These are phyloP conservation scores for Diaporthe ilicicola DNA, from an alignment of 2,329 filamentous ascomycete species.

Conservation along the genomic window DNA sequence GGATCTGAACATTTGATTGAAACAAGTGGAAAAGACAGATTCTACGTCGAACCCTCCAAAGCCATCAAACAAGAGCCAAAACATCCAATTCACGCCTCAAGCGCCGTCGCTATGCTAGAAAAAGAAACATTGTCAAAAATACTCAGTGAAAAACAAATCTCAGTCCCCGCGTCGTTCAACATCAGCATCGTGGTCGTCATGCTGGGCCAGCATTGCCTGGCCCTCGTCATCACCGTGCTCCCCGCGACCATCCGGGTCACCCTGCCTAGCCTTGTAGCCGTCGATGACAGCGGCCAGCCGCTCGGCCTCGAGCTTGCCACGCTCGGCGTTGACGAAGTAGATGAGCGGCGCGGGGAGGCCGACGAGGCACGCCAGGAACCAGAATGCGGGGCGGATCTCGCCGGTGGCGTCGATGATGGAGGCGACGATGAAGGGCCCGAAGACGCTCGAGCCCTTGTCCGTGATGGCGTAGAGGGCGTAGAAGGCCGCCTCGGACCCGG, in stretches of 20 bases:
- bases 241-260: background rate
- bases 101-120: constrained; percentile 17
- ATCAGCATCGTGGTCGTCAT: constrained; percentile 35
- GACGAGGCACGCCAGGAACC: constrained; percentile 88
- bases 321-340: constrained; percentile 83
- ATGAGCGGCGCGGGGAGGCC: constrained; percentile 86
- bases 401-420: constrained; percentile 87
- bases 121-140: background rate
- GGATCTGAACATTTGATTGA: background rate
- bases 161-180: background rate
- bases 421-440: constrained; percentile 93
- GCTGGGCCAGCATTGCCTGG: constrained; percentile 34
- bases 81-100: background rate
- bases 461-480: constrained; percentile 97
- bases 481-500: constrained; percentile 93
- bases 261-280: constrained; percentile 50
- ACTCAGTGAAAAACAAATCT: background rate
- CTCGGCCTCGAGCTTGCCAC: constrained; percentile 75
- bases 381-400: constrained; percentile 87
- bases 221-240: constrained; percentile 19
- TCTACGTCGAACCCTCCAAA: background rate
- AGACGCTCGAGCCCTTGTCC: constrained; percentile 93
- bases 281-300: constrained; percentile 69
- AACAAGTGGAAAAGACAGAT: background rate
- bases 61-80: background rate